phyloP scores from a whole-genome alignment of 2,329 filamentous ascomycete species.

The Pyrenophora seminiperda region DNA sequence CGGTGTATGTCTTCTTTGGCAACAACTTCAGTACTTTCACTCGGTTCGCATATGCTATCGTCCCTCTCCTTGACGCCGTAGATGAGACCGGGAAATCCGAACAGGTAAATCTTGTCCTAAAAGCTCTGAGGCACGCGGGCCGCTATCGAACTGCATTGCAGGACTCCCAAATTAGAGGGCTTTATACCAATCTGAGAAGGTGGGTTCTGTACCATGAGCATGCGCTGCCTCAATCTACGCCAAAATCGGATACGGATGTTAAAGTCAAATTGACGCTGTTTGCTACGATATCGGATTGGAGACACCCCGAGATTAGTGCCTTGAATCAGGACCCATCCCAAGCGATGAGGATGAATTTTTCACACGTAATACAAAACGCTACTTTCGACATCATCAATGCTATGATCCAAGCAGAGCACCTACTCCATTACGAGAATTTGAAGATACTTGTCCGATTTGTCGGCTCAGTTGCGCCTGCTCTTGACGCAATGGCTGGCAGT shows the following conservation, averaged over 20 bases:
- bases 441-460: background rate
- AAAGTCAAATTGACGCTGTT: background rate
- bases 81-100: background rate
- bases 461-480: background rate
- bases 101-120: background rate
- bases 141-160: background rate
- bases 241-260: background rate
- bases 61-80: background rate
- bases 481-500: background rate
- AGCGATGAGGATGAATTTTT: background rate
- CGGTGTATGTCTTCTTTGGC: background rate
- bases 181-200: background rate
- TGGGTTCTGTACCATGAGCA: background rate
- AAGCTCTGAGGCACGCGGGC: background rate
- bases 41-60: background rate
- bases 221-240: background rate
- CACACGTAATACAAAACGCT: background rate
- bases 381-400: background rate
- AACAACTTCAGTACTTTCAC: background rate
- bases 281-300: background rate
- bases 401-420: background rate
- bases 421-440: background rate
- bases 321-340: background rate
- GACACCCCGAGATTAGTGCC: background rate
- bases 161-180: background rate